phyloP scores from a whole-genome alignment of 768 basidiomycete genomes.

The Boletus fagicola region DNA sequence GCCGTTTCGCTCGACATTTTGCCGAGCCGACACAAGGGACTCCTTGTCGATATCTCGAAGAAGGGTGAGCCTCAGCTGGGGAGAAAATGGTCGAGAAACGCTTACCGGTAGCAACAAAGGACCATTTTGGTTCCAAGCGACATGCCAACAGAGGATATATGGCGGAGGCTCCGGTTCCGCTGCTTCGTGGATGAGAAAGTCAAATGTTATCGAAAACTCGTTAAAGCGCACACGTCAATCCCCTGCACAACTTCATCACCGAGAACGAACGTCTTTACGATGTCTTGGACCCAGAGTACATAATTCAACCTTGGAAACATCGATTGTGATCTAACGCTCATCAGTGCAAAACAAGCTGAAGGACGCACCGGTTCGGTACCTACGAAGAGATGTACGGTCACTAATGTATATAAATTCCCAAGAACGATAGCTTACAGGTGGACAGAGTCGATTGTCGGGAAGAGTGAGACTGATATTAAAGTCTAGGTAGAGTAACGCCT shows the following conservation, averaged over 20 bases:
- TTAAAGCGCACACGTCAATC: slow-evolving; percentile 65
- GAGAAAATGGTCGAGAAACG: neutral
- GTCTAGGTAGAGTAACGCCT: slow-evolving; percentile 73
- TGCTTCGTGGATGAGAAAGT: slow-evolving; percentile 25
- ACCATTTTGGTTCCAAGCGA: slow-evolving; percentile 50
- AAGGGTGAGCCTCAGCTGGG: neutral
- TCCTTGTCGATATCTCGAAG: slow-evolving; percentile 64
- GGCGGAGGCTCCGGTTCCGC: slow-evolving; percentile 88
- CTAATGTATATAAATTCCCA: neutral
- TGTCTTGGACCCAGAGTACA: slow-evolving; percentile 79
- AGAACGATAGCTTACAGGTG: slow-evolving; percentile 59
- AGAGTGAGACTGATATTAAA: slow-evolving; percentile 63
- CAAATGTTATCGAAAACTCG: neutral
- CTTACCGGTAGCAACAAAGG: slow-evolving; percentile 68
- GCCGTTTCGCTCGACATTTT: slow-evolving; percentile 58
- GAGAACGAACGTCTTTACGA: slow-evolving; percentile 40
- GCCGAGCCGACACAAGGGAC: slow-evolving; percentile 55
- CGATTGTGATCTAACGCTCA: neutral
- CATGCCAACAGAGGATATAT: slow-evolving; percentile 85
- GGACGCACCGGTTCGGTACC: slow-evolving; percentile 70
- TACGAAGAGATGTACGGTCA: slow-evolving; percentile 24
- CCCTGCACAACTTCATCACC: slow-evolving; percentile 40
- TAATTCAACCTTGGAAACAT: slow-evolving; percentile 68
- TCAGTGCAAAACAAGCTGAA: neutral
- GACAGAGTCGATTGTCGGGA: slow-evolving; percentile 76